Conservation (phyloP, 768 basidiomycete genomes). For the Hypholoma sublateritium region DNA sequence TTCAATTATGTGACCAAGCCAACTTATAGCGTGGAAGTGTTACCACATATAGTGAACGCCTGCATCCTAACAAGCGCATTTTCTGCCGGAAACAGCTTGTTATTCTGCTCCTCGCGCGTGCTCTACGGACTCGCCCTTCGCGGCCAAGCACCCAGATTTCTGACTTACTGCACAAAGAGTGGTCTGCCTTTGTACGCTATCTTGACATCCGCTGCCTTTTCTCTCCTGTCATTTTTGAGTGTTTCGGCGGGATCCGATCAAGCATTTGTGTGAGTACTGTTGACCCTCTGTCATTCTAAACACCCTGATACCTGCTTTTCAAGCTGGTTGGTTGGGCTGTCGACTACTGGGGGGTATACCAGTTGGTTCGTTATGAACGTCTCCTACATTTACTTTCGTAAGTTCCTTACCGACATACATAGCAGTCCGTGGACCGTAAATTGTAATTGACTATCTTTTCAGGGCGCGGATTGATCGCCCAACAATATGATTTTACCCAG, state of each 20-base stretch:
- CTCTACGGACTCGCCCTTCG: constrained; percentile 54
- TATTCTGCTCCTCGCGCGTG: constrained; percentile 55
- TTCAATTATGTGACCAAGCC: not conserved
- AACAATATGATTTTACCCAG: constrained; percentile 60
- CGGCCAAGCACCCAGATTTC: constrained; percentile 47
- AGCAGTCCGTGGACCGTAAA: not conserved
- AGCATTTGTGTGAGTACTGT: constrained; percentile 49
- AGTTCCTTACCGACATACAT: constrained; percentile 21
- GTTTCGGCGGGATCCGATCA: constrained; percentile 53
- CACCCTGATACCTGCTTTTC: not conserved
- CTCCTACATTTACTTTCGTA: constrained; percentile 73
- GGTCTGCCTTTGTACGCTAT: constrained; percentile 48
- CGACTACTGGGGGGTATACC: constrained; percentile 67
- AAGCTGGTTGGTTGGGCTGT: constrained; percentile 71
- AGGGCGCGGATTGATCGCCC: constrained; percentile 62
- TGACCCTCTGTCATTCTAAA: not conserved
- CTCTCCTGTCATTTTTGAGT: constrained; percentile 63
- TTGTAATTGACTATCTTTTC: constrained; percentile 4
- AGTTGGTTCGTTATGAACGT: constrained; percentile 68
- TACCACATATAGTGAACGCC: constrained; percentile 74
- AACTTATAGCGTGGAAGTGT: constrained; percentile 29
- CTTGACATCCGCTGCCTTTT: constrained; percentile 34
- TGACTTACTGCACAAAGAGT: constrained; percentile 45
- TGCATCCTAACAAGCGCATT: constrained; percentile 70
- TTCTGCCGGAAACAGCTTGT: constrained; percentile 69